Base-by-base conservation (phyloP, 495 filamentous ascomycete species). In the Aspergillus affinis region DNA sequence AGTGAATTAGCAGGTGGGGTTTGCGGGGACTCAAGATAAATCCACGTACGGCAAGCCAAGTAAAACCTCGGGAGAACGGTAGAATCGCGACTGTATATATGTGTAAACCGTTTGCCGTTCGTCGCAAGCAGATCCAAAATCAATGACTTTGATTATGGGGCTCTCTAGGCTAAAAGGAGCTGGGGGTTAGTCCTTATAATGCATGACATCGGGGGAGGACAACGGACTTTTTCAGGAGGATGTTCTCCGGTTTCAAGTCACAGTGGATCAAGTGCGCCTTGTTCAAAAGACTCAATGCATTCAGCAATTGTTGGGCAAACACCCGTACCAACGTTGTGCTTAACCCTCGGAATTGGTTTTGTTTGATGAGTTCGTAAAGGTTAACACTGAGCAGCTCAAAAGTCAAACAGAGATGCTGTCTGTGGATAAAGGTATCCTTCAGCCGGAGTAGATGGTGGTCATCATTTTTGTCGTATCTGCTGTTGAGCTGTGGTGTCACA, bases 71-170 rank as follows among this genome's bases (percentile, higher is more conserved):
- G 95, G 95, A 2, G 95, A 99, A 58, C 95, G 86, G 72, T 99
- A 99, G 75, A 99, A 99, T 60, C 95, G 82, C 13, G 95, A 99
- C 74, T 99, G 95, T 62, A 99, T 99, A 72, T 99, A 99, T 5
- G 95, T 99, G 76, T 99, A 99, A 32, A 99, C 95, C 0, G 95
- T 99, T 68, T 99, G 95, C 36, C 95, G 84, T 73, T 99, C 95
- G 69, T 99, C 95, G 71, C 95, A 99, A 1, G 95, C 95, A 36
- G 95, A 99, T 23, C 95, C 95, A 67, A 99, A 99, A 79, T 99
- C 95, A 67, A 99, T 99, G 68, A 99, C 97, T 72, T 99, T 99
- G 84, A 99, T 99, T 57, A 99, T 98, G 3, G 95, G 95, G 65
- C 93, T 97, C 76, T 99, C 95, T 57, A 99, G 85, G 72, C 87